Percentiles rank a stretch among this genome's conserved stretches.
Conservation (phyloP, 73 alveolate species). For the Loxodes magnus region DNA sequence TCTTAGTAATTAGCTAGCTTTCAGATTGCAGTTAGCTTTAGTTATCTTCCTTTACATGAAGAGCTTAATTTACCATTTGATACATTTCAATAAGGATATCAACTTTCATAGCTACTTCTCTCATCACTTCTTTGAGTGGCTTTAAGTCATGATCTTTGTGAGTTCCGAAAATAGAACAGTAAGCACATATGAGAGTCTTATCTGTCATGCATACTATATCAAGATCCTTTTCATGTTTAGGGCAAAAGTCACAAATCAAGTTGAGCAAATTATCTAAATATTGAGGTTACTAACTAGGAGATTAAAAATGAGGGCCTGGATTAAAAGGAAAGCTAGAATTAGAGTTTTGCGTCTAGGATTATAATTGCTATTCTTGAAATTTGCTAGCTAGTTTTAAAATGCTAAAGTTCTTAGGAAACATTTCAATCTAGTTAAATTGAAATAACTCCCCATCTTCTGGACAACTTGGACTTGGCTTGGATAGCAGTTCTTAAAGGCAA, state of each 20-base stretch:
- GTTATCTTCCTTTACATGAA: too few species aligned
- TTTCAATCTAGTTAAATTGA: background rate
- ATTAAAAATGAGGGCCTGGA: background rate
- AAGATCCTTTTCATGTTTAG: constrained; percentile 42
- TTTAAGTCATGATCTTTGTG: constrained; percentile 83
- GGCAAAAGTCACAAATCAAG: too few species aligned
- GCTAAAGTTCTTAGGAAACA: constrained; percentile 1
- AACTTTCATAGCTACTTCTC: constrained; percentile 66
- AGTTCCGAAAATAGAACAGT: constrained; percentile 82
- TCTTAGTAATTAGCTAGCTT: too few species aligned
- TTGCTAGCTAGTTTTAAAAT: background rate
- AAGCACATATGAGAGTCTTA: constrained; percentile 62
- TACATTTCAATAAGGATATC: constrained; percentile 57
- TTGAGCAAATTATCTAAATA: too few species aligned
- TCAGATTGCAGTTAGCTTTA: too few species aligned
- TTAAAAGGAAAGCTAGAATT: background rate
- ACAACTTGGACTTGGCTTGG: background rate
- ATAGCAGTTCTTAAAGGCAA: background rate
- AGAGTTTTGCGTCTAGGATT: background rate
- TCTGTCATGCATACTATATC: constrained; percentile 83
- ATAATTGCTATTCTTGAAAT: too few species aligned
- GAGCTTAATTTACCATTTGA: constrained; percentile 41
- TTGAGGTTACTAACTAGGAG: background rate
- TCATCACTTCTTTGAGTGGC: constrained; percentile 67
- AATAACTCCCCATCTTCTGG: constrained; percentile 3